Evolutionary conservation across 306 rosid species (phyloP).

Genomic region (Alnus glutinosa): DNA sequence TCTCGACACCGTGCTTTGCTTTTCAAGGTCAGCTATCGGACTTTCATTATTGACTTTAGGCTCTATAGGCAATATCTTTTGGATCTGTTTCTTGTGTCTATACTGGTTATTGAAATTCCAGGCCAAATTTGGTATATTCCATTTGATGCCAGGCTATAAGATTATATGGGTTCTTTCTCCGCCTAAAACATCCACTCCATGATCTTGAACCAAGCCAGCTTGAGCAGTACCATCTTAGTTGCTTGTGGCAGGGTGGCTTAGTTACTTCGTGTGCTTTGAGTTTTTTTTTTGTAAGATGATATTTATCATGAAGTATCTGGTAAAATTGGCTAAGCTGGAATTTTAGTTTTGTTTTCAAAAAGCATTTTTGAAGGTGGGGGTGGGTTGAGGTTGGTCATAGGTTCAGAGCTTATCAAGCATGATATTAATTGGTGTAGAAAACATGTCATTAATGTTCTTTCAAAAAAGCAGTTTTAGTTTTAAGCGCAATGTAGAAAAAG

Average conservation of each 20-base stretch:
- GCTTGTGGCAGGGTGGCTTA: not conserved
- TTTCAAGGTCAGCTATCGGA: conserved; percentile 72
- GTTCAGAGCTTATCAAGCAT: too few species aligned
- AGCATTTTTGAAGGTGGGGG: not conserved
- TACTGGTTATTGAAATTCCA: not conserved
- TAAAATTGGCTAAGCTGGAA: not conserved
- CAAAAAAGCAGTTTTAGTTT: too few species aligned
- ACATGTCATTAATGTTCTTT: too few species aligned
- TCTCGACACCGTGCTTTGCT: conserved; percentile 97
- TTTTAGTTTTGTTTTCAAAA: not conserved
- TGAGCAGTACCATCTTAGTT: not conserved
- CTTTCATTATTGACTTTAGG: conserved; percentile 12
- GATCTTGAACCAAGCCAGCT: not conserved
- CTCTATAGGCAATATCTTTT: conserved; percentile 24
- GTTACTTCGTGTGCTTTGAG: not conserved
- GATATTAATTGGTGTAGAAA: too few species aligned
- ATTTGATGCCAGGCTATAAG: not conserved
- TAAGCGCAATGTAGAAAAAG: too few species aligned
- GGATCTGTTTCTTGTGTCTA: not conserved
- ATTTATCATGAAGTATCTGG: too few species aligned
- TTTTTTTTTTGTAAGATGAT: too few species aligned
- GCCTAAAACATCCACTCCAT: not conserved
- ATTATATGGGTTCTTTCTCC: not conserved
- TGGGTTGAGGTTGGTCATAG: not conserved
- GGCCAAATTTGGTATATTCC: not conserved